Percentiles rank a stretch among this genome's conserved stretches.
Conservation (phyloP, 805 yeast species). For the Candida ficus region DNA sequence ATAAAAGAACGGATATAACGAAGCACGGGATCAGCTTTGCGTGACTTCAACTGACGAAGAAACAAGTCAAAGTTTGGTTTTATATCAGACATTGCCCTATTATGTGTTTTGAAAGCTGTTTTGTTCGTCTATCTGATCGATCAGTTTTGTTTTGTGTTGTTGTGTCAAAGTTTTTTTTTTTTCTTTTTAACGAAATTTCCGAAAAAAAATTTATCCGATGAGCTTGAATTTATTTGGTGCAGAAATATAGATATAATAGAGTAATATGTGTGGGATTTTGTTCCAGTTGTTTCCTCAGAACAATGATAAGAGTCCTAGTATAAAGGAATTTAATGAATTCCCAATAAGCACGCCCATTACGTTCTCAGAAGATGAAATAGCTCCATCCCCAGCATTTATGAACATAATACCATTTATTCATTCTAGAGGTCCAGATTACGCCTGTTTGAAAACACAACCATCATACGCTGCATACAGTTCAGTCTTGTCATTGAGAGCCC, state of each 20-base stretch:
- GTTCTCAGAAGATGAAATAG: too few relatives aligned
- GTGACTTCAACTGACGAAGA: slow-evolving; percentile 61
- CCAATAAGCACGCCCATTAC: background rate
- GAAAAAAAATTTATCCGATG: background rate
- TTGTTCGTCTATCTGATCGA: too few relatives aligned
- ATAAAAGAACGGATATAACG: slow-evolving; percentile 82
- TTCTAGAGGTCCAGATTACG: slow-evolving; percentile 60
- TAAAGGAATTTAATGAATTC: background rate
- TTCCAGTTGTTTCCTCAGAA: too few relatives aligned
- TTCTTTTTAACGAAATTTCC: background rate
- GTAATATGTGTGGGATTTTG: slow-evolving; percentile 57
- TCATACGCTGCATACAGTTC: slow-evolving; percentile 37
- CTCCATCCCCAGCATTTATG: background rate
- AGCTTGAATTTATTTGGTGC: too few relatives aligned
- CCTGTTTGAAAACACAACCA: slow-evolving; percentile 24
- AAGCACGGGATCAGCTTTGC: slow-evolving; percentile 83
- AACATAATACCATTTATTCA: slow-evolving; percentile 16
- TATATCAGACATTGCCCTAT: slow-evolving; percentile 10
- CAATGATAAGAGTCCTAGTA: background rate
- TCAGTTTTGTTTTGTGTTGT: background rate
- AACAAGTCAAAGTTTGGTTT: slow-evolving; percentile 81
- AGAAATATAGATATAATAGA: background rate
- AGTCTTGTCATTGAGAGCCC: slow-evolving; percentile 74
- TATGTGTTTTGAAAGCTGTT: too few relatives aligned
- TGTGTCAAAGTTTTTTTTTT: background rate